phyloP scores from a whole-genome alignment of 2,329 filamentous ascomycete species.

The Aureobasidium vineae region DNA sequence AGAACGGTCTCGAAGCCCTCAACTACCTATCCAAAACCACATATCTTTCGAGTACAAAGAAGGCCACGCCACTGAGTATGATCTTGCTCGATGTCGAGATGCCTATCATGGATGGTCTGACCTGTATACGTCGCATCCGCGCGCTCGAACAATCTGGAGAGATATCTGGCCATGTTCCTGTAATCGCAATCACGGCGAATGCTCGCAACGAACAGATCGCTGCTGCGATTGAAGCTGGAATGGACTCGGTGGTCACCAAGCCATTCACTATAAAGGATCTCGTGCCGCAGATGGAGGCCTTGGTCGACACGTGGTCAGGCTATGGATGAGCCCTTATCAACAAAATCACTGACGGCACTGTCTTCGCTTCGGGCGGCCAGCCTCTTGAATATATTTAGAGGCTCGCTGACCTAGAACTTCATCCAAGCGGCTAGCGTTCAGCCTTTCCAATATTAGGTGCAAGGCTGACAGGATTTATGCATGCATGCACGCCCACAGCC shows the following conservation, averaged over 20 bases:
- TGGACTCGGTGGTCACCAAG: conserved; percentile 46
- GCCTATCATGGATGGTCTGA: conserved; percentile 79
- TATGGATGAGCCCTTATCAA: background rate
- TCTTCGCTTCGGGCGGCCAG: background rate
- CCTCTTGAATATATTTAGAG: background rate
- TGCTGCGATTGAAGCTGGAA: conserved; percentile 68
- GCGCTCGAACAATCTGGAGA: conserved; percentile 62
- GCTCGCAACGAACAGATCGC: conserved; percentile 71
- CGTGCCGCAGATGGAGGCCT: conserved; percentile 37
- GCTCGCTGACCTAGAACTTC: background rate
- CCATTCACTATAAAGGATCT: conserved; percentile 39
- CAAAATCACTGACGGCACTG: background rate
- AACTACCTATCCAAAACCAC: conserved; percentile 36
- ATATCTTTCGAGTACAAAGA: background rate
- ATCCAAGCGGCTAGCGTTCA: background rate
- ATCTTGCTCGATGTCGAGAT: conserved; percentile 81
- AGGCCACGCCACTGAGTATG: conserved; percentile 39
- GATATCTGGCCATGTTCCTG: conserved; percentile 64
- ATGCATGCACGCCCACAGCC: background rate
- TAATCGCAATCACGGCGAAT: conserved; percentile 76
- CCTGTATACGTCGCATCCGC: conserved; percentile 68
- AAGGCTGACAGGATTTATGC: background rate
- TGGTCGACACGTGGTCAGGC: conserved; percentile 32
- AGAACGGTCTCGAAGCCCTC: conserved; percentile 42
- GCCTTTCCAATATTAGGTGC: background rate